A percentile compares a stretch with the other conserved stretches of the same genome.
Conservation (phyloP, 495 filamentous ascomycete species). For the Pseudoneurospora amorphoporcata region DNA sequence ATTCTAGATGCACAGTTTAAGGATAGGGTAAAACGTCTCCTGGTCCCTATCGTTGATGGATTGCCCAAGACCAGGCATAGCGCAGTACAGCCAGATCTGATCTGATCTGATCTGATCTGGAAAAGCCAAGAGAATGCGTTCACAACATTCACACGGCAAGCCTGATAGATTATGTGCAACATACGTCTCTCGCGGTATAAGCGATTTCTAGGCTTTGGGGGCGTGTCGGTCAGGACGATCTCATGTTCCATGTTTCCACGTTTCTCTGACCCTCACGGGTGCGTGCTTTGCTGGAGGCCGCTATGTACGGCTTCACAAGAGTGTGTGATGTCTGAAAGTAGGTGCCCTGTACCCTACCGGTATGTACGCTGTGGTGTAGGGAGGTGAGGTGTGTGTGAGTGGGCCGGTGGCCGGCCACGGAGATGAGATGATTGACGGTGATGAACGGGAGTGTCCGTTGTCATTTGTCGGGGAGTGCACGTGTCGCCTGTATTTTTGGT, state of each 20-base stretch:
- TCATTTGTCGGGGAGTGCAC: not conserved
- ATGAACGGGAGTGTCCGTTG: not conserved
- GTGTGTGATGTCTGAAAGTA: not conserved
- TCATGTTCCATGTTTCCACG: not conserved
- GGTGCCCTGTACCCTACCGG: not conserved
- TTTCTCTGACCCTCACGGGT: not conserved
- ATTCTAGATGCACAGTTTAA: not conserved
- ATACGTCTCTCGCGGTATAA: not conserved
- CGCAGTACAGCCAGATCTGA: not conserved
- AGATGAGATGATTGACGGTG: not conserved
- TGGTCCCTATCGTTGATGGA: not conserved
- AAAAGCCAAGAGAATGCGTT: not conserved
- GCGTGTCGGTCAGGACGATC: not conserved
- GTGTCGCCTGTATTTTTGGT: not conserved
- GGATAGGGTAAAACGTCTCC: not conserved
- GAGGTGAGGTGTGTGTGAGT: not conserved
- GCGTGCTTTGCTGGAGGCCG: not conserved
- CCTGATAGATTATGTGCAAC: not conserved
- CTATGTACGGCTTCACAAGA: not conserved
- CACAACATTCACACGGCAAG: not conserved
- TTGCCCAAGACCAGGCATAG: not conserved
- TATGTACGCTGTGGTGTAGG: not conserved
- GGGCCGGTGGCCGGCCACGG: not conserved
- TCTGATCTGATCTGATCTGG: not conserved
- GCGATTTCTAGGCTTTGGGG: not conserved